phyloP scores from a whole-genome alignment of 2,329 filamentous ascomycete species.

The Arthrocladium fulminans region DNA sequence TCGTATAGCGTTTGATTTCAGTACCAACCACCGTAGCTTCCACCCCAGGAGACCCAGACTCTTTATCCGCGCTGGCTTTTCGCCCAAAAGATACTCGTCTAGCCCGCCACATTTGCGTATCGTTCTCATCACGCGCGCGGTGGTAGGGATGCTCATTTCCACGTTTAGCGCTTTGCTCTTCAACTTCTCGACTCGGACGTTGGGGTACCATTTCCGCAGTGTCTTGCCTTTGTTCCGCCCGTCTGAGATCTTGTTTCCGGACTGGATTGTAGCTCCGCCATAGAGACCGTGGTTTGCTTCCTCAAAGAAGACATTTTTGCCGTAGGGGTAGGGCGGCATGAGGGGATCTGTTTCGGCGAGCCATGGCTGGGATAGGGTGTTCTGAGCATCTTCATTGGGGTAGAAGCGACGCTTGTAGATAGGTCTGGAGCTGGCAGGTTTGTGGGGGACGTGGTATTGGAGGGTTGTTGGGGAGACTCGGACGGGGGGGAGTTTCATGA shows the following conservation, averaged over 20 bases:
- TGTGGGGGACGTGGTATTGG: conserved; percentile 17
- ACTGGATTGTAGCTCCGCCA: conserved; percentile 37
- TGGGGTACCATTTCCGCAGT: conserved; percentile 41
- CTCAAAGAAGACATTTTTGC: conserved; percentile 35
- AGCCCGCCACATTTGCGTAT: conserved; percentile 82
- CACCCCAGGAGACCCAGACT: conserved; percentile 86
- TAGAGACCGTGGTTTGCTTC: conserved; percentile 42
- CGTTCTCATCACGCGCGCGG: conserved; percentile 38
- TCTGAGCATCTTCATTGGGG: conserved; percentile 16
- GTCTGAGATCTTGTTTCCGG: conserved; percentile 44
- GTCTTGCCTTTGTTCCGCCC: conserved; percentile 42
- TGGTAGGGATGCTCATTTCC: conserved; percentile 38
- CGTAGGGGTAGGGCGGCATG: conserved; percentile 41
- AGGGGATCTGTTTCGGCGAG: conserved; percentile 18
- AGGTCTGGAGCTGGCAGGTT: conserved; percentile 6
- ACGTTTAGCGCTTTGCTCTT: conserved; percentile 36
- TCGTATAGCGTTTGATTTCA: conserved; percentile 65
- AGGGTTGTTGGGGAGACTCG: conserved; percentile 17
- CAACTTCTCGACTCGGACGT: conserved; percentile 40
- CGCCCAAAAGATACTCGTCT: conserved; percentile 81
- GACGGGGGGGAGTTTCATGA: conserved; percentile 14
- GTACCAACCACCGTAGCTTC: conserved; percentile 79
- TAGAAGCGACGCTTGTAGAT: conserved; percentile 16
- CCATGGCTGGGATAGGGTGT: conserved; percentile 13
- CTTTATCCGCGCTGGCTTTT: conserved; percentile 66